phyloP scores from a whole-genome alignment of 345 rosid species.

The Xanthoceras sorbifolium region DNA sequence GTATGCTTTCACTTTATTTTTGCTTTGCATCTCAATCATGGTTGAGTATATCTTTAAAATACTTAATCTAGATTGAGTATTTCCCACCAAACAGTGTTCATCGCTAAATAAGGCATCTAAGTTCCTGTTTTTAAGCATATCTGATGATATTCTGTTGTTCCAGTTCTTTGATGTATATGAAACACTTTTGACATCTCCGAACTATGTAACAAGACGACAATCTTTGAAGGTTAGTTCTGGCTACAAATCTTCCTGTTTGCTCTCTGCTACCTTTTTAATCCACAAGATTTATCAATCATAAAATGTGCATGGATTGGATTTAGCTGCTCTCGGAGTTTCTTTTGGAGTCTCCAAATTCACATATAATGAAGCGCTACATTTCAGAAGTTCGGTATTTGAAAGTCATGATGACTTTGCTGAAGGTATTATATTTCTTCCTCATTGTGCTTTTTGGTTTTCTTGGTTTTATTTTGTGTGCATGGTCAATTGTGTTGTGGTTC shows the following conservation, averaged over 20 bases:
- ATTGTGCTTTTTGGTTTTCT: background rate
- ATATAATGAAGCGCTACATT: constrained; percentile 89
- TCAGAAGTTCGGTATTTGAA: constrained; percentile 86
- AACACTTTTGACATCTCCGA: constrained; percentile 79
- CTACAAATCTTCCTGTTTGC: constrained; percentile 2
- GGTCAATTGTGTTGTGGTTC: background rate
- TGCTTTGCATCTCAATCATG: background rate
- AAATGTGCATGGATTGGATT: constrained; percentile 32
- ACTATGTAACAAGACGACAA: constrained; percentile 97
- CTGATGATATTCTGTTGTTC: constrained; percentile 36
- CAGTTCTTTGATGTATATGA: constrained; percentile 92
- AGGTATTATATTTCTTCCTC: constrained; percentile 43
- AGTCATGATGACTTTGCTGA: constrained; percentile 88
- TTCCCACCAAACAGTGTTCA: background rate
- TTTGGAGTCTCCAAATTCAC: constrained; percentile 83
- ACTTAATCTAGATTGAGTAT: constrained; percentile 1
- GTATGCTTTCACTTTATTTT: constrained; percentile 40
- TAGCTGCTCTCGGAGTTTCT: constrained; percentile 95
- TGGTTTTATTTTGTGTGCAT: constrained; percentile 13
- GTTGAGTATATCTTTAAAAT: constrained; percentile 9
- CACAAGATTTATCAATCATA: constrained; percentile 7
- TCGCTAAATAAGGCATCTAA: constrained; percentile 1
- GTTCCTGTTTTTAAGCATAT: constrained; percentile 19
- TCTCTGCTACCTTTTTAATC: constrained; percentile 13
- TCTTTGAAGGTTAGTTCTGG: constrained; percentile 77